Conservation (phyloP, 345 rosid genomes). For the Kernera saxatilis region DNA sequence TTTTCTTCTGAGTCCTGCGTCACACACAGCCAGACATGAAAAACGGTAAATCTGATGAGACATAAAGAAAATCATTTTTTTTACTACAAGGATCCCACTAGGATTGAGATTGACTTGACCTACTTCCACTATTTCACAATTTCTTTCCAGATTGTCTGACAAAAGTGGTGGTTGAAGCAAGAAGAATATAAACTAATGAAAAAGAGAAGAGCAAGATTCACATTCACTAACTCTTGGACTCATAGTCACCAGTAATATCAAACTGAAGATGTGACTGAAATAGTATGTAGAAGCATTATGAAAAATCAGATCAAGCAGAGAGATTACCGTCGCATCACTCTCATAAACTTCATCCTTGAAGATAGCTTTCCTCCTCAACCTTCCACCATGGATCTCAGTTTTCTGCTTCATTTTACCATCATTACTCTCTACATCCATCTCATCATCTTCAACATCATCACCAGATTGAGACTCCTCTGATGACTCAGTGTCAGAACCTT, state of each 20-base stretch:
- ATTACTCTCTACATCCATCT: conserved; percentile 28
- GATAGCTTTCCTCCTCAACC: conserved; percentile 77
- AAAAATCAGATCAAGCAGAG: conserved; percentile 16
- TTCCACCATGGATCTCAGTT: conserved; percentile 60
- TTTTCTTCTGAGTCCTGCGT: conserved; percentile 44
- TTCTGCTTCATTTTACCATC: conserved; percentile 36
- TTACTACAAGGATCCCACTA: neutral
- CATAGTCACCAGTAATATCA: neutral
- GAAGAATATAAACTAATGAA: neutral
- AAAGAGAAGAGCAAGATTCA: neutral
- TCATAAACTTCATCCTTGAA: conserved; percentile 43
- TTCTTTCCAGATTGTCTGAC: neutral
- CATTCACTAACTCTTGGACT: neutral
- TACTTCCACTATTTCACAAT: neutral
- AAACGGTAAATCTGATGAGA: neutral
- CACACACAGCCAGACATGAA: conserved; percentile 3
- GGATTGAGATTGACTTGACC: neutral
- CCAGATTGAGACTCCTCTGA: conserved; percentile 26
- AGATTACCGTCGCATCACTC: conserved; percentile 37
- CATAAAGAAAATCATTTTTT: neutral
- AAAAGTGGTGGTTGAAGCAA: neutral
- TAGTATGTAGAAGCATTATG: neutral
- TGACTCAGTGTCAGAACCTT: conserved; percentile 37
- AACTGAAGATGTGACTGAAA: neutral
- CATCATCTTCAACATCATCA: conserved; percentile 34